Evolutionary conservation across 2,329 filamentous ascomycete genomes (phyloP), one percentile per base, ranked within the genome.

Genomic region (Aspergillus ochraceoroseus): DNA sequence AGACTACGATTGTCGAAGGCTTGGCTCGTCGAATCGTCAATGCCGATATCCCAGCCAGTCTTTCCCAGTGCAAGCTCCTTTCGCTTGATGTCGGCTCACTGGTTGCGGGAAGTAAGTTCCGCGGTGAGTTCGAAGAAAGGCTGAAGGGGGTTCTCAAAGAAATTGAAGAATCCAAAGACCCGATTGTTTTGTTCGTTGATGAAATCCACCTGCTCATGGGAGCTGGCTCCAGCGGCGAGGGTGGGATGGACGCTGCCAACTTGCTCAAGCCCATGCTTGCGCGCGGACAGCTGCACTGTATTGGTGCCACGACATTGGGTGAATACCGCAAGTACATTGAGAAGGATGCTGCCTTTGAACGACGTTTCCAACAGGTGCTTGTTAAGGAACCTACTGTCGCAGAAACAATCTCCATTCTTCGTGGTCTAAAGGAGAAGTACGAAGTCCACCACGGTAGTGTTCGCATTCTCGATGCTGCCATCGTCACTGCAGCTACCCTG

Each of bases 71-170:
- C 77, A 92, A 85, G 65, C 75, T 98, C 45, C 81, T 98, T 41
- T 95, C 92, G 3, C 80, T 98, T 31, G 92, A 98, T 59, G 90
- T 98, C 32, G 92, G 92, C 56, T 85, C 90, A 15, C 74, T 98
- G 42, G 90, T 98, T 49, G 92, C 92, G 43, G 92, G 92, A 53
- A 95, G 88, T 78, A 98, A 98, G 70, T 98, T 94, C 72, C 83
- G 92, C 34, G 92, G 92, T 71, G 92, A 98, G 65, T 98, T 98
- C 45, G 92, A 98, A 65, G 92, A 98, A 74, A 81, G 92, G 55
- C 96, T 98, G 89, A 98, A 98, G 77, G 89, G 90, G 40, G 92
- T 98, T 4, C 68, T 98, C 56, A 98, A 96, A 67, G 92, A 98
- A 70, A 95, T 98, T 44, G 79, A 89, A 54, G 83, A 94, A 41